Percentiles rank a stretch among this genome's conserved stretches.
Conservation (phyloP, 495 filamentous ascomycete genomes). For the Aspergillus bertholletiae region DNA sequence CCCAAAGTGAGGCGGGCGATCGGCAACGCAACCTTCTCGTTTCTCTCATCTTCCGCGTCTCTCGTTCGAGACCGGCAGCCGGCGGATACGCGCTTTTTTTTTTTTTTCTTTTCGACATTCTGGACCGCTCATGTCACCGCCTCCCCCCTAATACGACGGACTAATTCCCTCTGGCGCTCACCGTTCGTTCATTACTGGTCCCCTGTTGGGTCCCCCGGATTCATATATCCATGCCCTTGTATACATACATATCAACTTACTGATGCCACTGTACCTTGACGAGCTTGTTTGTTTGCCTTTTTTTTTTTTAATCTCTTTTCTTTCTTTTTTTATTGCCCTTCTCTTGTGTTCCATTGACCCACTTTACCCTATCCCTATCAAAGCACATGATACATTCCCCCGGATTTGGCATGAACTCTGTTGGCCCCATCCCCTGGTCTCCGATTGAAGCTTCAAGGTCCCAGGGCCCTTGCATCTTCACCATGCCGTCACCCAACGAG, state of each 20-base stretch:
- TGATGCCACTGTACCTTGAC: not conserved
- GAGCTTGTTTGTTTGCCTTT: not conserved
- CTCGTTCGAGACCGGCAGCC: conserved; percentile 11
- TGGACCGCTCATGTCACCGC: conserved; percentile 6
- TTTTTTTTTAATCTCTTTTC: not conserved
- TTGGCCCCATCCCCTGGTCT: not conserved
- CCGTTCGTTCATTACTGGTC: not conserved
- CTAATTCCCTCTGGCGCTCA: not conserved
- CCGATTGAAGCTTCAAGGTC: too few relatives aligned
- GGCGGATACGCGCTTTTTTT: too few relatives aligned
- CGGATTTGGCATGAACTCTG: not conserved
- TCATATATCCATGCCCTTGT: not conserved
- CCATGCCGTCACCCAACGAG: not conserved
- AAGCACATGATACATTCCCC: conserved; percentile 16
- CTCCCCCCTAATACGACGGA: not conserved
- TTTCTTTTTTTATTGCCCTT: conserved; percentile 1
- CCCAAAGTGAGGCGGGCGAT: conserved; percentile 21
- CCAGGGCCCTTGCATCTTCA: not conserved
- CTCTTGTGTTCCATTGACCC: conserved; percentile 1
- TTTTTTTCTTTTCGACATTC: too few relatives aligned
- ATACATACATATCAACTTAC: not conserved
- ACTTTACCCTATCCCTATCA: conserved; percentile 4
- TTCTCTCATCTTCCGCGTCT: conserved; percentile 7
- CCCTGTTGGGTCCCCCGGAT: not conserved
- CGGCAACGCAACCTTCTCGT: conserved; percentile 6